Base-by-base conservation (phyloP, 768 basidiomycete genomes). In the Boletus reticulatus region DNA sequence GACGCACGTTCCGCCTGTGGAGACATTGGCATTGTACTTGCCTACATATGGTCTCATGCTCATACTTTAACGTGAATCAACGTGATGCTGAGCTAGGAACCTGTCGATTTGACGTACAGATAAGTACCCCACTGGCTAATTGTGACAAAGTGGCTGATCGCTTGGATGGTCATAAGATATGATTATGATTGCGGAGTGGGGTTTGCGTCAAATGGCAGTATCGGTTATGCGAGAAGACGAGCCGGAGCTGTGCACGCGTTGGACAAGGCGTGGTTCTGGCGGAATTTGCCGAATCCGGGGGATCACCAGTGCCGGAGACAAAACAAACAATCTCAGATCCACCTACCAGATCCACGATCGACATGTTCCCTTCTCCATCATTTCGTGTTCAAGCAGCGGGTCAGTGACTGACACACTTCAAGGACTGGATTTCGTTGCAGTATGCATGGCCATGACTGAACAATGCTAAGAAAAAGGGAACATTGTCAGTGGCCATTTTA, bases 231-330 rank as follows among this genome's bases (percentile, higher is more conserved):
- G 9, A 29, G 47, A 37, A 48, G 53, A 19, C 20, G 22, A 51
- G 53, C 59, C 59, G 60, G 56, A 41, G 27, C 14, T 6, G 48
- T 49, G 44, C 36, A 16, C 34, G 51, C 27, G 59, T 56, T 19
- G 17, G 41, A 20, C 5, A 16, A 29, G 43, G 50, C 39, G 59
- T 51, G 53, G 51, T 37, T 43, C n/a, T 27, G 17, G 31, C 60
- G 71, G 70, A 29, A 67, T 36, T 64, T 54, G 9, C 71, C 71
- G 71, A 37, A 47, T 67, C 58, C 70, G 70, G 70, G 70, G 69
- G 43, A 59, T 67, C 51, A 47, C 52, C 67, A 69, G 64, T 63
- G 58, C 70, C 70, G 70, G 69, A 66, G 46, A 61, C 66, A 71
- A 61, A 63, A 44, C 20, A 61, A 67, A 62, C 57, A 62, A 71